A percentile compares a stretch with the other conserved stretches of the same genome.
Conservation (phyloP, 1,284 basidiomycete genomes). For the Ustilago shanxiensis region DNA sequence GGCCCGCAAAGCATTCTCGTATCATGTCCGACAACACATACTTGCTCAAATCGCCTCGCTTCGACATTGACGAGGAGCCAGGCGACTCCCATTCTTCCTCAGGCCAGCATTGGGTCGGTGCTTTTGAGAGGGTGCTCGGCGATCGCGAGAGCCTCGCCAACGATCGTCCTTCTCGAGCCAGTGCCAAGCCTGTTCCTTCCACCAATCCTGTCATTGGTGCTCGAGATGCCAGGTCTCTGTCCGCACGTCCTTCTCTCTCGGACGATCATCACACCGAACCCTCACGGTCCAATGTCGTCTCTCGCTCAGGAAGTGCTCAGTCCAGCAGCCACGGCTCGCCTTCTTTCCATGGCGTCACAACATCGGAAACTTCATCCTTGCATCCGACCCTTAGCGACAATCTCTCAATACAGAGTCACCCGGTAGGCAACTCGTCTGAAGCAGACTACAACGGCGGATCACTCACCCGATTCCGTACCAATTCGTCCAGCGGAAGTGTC, state of each 20-base stretch:
- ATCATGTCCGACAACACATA: conserved; percentile 40
- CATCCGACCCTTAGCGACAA: conserved; percentile 11
- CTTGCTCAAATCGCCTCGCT: conserved; percentile 37
- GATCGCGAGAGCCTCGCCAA: conserved; percentile 53
- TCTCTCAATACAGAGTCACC: conserved; percentile 7
- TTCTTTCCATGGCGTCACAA: conserved; percentile 16
- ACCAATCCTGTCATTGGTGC: conserved; percentile 44
- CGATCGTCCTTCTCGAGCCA: conserved; percentile 28
- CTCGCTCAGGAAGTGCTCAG: conserved; percentile 36
- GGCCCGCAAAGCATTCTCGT: background rate
- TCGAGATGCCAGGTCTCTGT: conserved; percentile 25
- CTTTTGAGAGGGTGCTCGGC: conserved; percentile 66
- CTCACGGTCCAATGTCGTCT: conserved; percentile 21
- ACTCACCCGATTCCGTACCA: conserved; percentile 41
- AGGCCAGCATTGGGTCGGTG: conserved; percentile 57
- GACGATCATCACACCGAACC: conserved; percentile 26
- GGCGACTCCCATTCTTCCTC: conserved; percentile 38
- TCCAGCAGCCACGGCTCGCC: conserved; percentile 41
- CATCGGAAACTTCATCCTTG: background rate
- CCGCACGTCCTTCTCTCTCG: conserved; percentile 5
- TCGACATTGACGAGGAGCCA: conserved; percentile 55
- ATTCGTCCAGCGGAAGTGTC: conserved; percentile 43
- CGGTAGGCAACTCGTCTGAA: conserved; percentile 12
- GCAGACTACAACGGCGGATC: conserved; percentile 22
- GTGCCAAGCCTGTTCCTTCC: conserved; percentile 28